Conservation (phyloP, 164 flowering plant species). For the Stephania japonica region DNA sequence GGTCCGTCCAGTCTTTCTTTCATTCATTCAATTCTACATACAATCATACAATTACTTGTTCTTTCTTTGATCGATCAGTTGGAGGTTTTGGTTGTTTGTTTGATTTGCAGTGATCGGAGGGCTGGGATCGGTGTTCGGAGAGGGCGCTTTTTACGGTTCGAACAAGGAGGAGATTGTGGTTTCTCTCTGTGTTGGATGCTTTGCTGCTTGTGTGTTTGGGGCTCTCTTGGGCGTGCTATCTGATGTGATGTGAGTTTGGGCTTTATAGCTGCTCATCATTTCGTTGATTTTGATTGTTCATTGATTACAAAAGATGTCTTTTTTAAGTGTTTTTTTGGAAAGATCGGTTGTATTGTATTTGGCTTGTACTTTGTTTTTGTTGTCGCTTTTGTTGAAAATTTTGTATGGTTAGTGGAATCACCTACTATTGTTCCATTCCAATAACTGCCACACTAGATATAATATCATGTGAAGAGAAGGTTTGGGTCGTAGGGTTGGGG, state of each 20-base stretch:
- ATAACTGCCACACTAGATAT: too few species aligned
- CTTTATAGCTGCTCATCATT: not conserved
- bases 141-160: slow-evolving; percentile 46
- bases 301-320: not conserved
- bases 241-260: slow-evolving; percentile 72
- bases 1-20: slow-evolving; percentile 28
- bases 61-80: not conserved
- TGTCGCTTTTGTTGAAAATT: not conserved
- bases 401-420: not conserved
- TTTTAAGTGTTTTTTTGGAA: not conserved
- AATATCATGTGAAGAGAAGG: too few species aligned
- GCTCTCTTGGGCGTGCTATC: slow-evolving; percentile 61
- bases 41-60: too few species aligned
- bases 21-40: not conserved
- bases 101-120: slow-evolving; percentile 59
- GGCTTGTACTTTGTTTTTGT: not conserved
- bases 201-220: slow-evolving; percentile 44
- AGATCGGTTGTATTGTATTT: not conserved
- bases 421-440: too few species aligned
- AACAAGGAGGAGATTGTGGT: slow-evolving; percentile 55
- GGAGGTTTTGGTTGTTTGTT: not conserved
- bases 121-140: slow-evolving; percentile 73
- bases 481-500: too few species aligned
- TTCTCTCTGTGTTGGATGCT: slow-evolving; percentile 48
- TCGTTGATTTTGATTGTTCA: not conserved